A percentile compares a stretch with the other conserved stretches of the same genome.
These are phyloP conservation scores for Coffea canephora DNA, from an alignment of 257 asterid genomes.

Conservation along the genomic window DNA sequence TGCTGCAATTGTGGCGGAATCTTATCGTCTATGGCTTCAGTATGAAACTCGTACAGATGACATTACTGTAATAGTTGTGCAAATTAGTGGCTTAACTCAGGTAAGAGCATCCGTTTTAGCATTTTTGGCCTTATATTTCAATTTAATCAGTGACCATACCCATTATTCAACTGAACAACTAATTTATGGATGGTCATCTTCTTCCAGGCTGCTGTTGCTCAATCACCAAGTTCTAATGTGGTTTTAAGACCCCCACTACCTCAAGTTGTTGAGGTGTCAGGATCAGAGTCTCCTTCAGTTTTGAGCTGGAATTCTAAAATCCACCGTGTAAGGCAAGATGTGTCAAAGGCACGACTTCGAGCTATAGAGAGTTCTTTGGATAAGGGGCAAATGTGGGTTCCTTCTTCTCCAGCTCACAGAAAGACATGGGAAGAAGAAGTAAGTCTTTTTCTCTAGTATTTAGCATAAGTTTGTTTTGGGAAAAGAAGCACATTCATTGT, in stretches of 20 bases:
- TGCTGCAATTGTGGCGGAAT: constrained; percentile 98
- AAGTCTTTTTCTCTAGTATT: constrained; percentile 30
- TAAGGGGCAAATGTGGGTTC: constrained; percentile 83
- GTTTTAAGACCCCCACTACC: constrained; percentile 61
- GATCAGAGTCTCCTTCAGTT: constrained; percentile 89
- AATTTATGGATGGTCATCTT: constrained; percentile 19
- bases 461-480: constrained; percentile 9
- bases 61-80: constrained; percentile 90
- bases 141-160: constrained; percentile 4
- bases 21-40: constrained; percentile 95
- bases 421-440: constrained; percentile 99
- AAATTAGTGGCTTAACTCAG: constrained; percentile 66
- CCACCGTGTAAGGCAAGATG: constrained; percentile 73
- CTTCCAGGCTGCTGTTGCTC: constrained; percentile 46
- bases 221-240: constrained; percentile 39
- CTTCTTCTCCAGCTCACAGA: constrained; percentile 86
- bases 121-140: neutral
- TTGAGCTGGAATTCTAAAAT: constrained; percentile 70
- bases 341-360: constrained; percentile 87
- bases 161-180: neutral
- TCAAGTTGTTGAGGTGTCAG: constrained; percentile 78
- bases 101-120: constrained; percentile 40
- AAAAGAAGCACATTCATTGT: constrained; percentile 3
- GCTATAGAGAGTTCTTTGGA: constrained; percentile 86
- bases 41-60: constrained; percentile 99